Base-by-base conservation (phyloP, 306 rosid species). In the Cicer chorassanicum region DNA sequence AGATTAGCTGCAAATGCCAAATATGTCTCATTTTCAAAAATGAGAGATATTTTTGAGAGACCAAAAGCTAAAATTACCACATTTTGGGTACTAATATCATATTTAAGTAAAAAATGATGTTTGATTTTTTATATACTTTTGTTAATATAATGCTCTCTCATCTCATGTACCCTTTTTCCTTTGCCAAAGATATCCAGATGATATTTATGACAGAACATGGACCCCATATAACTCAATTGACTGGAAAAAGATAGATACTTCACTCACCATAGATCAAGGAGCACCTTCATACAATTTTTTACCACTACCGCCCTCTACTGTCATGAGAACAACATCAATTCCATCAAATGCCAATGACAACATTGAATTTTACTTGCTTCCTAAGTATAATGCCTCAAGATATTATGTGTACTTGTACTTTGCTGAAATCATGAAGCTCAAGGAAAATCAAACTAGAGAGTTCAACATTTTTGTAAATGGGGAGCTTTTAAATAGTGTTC, bases 131-230 rank as follows among this genome's bases (percentile, higher is more conserved):
- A 14, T 36, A 12, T 10, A 42, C 8, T 8, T 10, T n/a, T 9
- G 39, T 43, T 41, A 65, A 40, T 77, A 36, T 29, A 42, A 42
- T 77, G 39, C 7, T 50, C 12, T 16, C 43, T 39, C 19, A 54
- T 50, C 36, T 29, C 4, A 56, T 56, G n/a, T 48, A 7, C 9
- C 19, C 24, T 19, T 70, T 70, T 56, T 46, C 1, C 21, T 54
- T 66, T 56, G 5, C 4, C 65, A 36, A 64, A 83, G 87, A 72
- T 80, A 71, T 74, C 87, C 87, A 24, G 80, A 80, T 67, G 87
- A 80, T 80, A 15, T n/a, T 36, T 72, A 80, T 80, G 87, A 84
- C 60, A 78, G 87, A 72, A 80, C 45, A 39, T 80, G 84, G 87
- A 80, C 77, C 40, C 80, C 82, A 21, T 67, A 71, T 72, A 76